A percentile compares a stretch with the other conserved stretches of the same genome.
Evolutionary conservation across 345 rosid species (phyloP).

Genomic region (Gossypium thurberi): DNA sequence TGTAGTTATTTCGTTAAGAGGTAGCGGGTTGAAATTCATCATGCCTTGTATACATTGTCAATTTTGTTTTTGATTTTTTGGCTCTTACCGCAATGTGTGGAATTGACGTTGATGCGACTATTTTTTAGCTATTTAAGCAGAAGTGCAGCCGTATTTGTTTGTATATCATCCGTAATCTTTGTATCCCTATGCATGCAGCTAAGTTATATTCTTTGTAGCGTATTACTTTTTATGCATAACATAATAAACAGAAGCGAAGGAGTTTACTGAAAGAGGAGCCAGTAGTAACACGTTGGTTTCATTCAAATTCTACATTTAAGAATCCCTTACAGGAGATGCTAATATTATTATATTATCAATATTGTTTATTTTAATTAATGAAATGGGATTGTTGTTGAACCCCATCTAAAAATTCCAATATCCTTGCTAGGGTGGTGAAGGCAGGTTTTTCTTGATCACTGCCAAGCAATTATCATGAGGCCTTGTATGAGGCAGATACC

Average conservation of each 20-base stretch:
- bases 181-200: too few species aligned
- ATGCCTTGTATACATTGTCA: conserved; percentile 13
- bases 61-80: conserved; percentile 16
- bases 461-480: background rate
- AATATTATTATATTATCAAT: too few species aligned
- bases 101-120: background rate
- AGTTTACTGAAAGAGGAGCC: too few species aligned
- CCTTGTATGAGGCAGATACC: background rate
- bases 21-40: conserved; percentile 8
- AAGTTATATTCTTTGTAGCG: too few species aligned
- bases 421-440: background rate
- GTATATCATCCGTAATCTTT: background rate
- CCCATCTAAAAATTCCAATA: background rate
- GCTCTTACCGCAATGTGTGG: background rate
- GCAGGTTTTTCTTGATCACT: background rate
- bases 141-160: background rate
- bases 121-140: background rate
- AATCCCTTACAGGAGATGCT: too few species aligned
- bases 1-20: conserved; percentile 10
- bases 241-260: too few species aligned
- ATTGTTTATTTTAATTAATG: too few species aligned
- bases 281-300: too few species aligned
- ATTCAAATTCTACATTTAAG: too few species aligned
- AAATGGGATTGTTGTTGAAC: too few species aligned
- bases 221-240: too few species aligned